Conservation (phyloP, 495 filamentous ascomycete genomes). For the Cladorrhinum samala region DNA sequence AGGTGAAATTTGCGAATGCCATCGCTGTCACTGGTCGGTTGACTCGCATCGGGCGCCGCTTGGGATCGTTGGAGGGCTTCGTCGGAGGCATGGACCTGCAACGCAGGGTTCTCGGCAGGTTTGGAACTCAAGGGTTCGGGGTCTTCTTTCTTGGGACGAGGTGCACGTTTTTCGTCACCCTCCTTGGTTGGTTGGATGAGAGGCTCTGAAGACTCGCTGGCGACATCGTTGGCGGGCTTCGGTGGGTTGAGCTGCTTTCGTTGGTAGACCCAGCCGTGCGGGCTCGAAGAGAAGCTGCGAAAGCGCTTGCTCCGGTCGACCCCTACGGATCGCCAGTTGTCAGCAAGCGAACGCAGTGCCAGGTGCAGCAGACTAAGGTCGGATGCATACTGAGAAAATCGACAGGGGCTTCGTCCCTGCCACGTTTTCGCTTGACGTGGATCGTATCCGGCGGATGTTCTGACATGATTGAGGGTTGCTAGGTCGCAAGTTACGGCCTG, state of each 20-base stretch:
- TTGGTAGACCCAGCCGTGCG: slow-evolving; percentile 35
- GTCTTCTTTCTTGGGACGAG: slow-evolving; percentile 15
- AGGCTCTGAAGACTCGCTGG: slow-evolving; percentile 6
- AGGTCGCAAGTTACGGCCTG: neutral
- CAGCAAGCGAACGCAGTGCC: slow-evolving; percentile 1
- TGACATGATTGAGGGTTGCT: slow-evolving; percentile 32
- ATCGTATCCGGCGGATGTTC: slow-evolving; percentile 43
- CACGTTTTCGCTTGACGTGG: slow-evolving; percentile 50
- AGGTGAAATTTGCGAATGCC: slow-evolving; percentile 41
- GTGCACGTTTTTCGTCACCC: slow-evolving; percentile 21
- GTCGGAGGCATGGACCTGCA: too few species aligned
- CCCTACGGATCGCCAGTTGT: too few species aligned
- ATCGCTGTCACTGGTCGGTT: slow-evolving; percentile 6
- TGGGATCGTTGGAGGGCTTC: too few species aligned
- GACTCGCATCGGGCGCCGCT: slow-evolving; percentile 1
- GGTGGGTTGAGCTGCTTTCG: slow-evolving; percentile 25
- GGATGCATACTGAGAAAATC: slow-evolving; percentile 45
- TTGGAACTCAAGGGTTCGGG: neutral
- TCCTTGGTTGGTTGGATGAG: slow-evolving; percentile 22
- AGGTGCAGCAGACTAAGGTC: slow-evolving; percentile 7
- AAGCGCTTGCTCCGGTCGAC: slow-evolving; percentile 35
- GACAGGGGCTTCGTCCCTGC: slow-evolving; percentile 44
- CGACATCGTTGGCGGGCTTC: slow-evolving; percentile 8
- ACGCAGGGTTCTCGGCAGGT: slow-evolving; percentile 1
- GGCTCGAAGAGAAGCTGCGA: slow-evolving; percentile 25